Evolutionary conservation across 805 yeast genomes (phyloP).

Genomic region (Ogataea ganodermae): DNA sequence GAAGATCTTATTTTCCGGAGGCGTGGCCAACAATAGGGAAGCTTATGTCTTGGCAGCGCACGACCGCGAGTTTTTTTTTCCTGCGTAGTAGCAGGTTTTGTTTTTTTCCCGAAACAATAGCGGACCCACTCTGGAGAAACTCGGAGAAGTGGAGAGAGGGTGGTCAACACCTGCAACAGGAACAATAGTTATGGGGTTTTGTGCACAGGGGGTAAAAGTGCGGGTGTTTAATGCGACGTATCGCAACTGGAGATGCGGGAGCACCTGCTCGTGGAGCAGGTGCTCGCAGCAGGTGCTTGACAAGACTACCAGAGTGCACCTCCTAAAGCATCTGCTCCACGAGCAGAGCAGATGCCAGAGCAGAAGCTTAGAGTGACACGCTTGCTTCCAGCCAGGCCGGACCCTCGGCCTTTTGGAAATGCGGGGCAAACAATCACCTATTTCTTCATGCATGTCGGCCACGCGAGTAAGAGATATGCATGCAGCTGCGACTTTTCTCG

Average conservation of each 20-base stretch:
- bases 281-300: too few species aligned
- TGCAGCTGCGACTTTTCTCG: slow-evolving; percentile 1
- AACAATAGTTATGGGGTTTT: not conserved
- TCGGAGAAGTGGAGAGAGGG: not conserved
- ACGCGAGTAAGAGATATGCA: not conserved
- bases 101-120: too few species aligned
- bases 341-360: too few species aligned
- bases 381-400: too few species aligned
- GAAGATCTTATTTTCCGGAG: slow-evolving; percentile 8
- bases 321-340: too few species aligned
- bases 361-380: too few species aligned
- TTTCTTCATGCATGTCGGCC: not conserved
- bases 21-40: not conserved
- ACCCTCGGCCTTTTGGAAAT: not conserved
- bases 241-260: too few species aligned
- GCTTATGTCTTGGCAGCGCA: not conserved
- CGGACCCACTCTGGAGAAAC: slow-evolving; percentile 3
- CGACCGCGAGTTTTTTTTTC: not conserved
- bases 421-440: slow-evolving; percentile 5
- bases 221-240: not conserved
- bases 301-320: too few species aligned
- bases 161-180: not conserved
- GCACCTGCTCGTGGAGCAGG: too few species aligned
- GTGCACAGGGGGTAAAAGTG: not conserved
- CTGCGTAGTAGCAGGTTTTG: not conserved